These are phyloP conservation scores for Agastache rugosa DNA, from an alignment of 257 asterid species.

Conservation along the genomic window DNA sequence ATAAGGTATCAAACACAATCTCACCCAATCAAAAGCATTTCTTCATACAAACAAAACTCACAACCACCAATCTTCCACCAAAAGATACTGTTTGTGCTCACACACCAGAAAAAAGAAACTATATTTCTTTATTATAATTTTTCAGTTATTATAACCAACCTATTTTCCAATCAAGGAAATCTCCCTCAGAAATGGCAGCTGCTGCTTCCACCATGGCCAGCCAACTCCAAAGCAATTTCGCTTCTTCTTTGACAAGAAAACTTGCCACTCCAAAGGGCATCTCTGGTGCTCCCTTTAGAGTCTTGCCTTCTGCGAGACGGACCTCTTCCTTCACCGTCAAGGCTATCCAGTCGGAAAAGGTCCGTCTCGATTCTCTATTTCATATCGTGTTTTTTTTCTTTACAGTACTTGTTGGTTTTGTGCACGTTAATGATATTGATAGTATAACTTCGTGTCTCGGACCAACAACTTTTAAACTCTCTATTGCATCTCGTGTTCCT, in stretches of 20 bases:
- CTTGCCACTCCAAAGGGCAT: constrained; percentile 77
- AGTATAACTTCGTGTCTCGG: neutral
- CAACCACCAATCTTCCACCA: constrained; percentile 61
- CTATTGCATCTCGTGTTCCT: constrained; percentile 21
- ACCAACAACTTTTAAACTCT: neutral
- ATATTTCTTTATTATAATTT: constrained; percentile 27
- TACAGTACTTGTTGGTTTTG: neutral
- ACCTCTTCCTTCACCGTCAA: constrained; percentile 67
- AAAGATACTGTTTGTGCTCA: constrained; percentile 45
- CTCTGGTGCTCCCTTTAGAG: constrained; percentile 74
- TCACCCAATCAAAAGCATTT: constrained; percentile 54
- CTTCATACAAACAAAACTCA: constrained; percentile 15
- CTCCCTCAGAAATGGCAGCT: constrained; percentile 60
- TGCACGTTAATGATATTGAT: neutral
- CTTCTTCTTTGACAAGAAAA: constrained; percentile 60
- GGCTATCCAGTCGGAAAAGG: constrained; percentile 89
- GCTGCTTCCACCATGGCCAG: constrained; percentile 84
- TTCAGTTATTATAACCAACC: constrained; percentile 7
- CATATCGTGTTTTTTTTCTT: neutral
- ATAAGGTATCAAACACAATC: constrained; percentile 46
- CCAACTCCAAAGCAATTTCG: constrained; percentile 69
- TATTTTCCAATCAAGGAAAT: neutral
- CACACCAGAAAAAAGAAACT: constrained; percentile 28
- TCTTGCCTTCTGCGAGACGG: constrained; percentile 62
- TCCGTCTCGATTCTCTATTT: constrained; percentile 33